phyloP scores from a whole-genome alignment of 1,284 basidiomycete species.

The Golubevia pallescens region DNA sequence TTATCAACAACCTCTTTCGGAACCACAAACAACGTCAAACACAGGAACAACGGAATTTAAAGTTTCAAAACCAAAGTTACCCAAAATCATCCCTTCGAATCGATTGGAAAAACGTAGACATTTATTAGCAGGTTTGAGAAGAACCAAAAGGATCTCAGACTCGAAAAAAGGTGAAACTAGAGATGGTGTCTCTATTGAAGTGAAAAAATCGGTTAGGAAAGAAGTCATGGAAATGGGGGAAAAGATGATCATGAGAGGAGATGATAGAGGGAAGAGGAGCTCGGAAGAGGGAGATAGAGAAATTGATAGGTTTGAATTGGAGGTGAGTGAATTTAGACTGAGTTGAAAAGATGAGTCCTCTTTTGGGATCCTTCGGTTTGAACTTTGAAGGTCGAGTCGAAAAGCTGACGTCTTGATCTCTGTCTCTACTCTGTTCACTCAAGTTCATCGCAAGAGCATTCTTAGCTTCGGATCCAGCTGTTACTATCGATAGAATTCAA shows the following conservation, averaged over 20 bases:
- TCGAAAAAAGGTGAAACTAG: constrained; percentile 29
- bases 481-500: background rate
- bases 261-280: background rate
- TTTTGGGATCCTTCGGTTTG: background rate
- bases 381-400: too few relatives aligned
- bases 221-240: constrained; percentile 21
- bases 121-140: constrained; percentile 33
- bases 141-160: constrained; percentile 32
- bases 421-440: too few relatives aligned
- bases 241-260: background rate
- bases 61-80: constrained; percentile 27
- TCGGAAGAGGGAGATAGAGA: background rate
- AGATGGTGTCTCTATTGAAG: constrained; percentile 33
- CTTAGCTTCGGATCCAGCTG: background rate
- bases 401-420: too few relatives aligned
- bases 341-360: background rate
- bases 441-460: constrained; percentile 2
- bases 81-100: constrained; percentile 22
- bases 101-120: constrained; percentile 39
- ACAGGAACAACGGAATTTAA: too few relatives aligned
- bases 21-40: too few relatives aligned
- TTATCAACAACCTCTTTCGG: too few relatives aligned
- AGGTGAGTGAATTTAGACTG: background rate
- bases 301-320: constrained; percentile 4
- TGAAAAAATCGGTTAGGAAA: constrained; percentile 32